Base-by-base conservation (phyloP, 176 grass and related monocot species). In the Tuctoria greenei region DNA sequence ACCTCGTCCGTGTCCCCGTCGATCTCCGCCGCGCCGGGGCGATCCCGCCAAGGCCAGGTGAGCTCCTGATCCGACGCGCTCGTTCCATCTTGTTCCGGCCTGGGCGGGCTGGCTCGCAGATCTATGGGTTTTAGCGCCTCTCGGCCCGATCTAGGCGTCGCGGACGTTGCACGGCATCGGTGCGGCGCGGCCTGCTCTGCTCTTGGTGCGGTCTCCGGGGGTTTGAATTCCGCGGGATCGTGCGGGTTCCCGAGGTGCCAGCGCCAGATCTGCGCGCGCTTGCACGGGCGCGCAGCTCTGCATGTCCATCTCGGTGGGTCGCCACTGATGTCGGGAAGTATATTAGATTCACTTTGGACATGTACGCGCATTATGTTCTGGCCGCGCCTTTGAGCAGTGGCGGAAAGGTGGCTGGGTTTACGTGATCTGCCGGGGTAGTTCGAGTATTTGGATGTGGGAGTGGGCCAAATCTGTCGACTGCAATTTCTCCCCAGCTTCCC, bases 391-490 rank as follows among this genome's bases (percentile, higher is more conserved):
- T 40, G 66, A 69, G 58, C 85, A 21, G 66, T 66, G 66, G 49
- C 67, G 77, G 58, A 82, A 86, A 66, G 65, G 72, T 57, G 64
- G 57, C 84, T 34, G 77, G 42, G 76, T 51, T 80, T 61, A 24
- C 13, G 42, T 60, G 44, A 64, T 55, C 10, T 11, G 14, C 20
- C 1, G 12, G 21, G 52, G 17, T 4, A 20, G 38, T 15, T 43
- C 57, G 62, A 37, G 10, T 57, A 77, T 77, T 71, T 20, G 14
- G 36, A 3, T 6, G 36, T 64, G 6, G 4, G 42, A 9, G 74
- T 85, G 74, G 75, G 60, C 67, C 67, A 79, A 79, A 82, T 82
- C 72, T 58, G 76, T 56, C 35, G 34, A 73, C 23, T 64, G 64
- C 45, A 64, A 23, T 38, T 76, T 56, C 59, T 13, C 2, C 51